Base-by-base conservation (phyloP, 2,329 filamentous ascomycete species). In the Penicillium rolfsii region DNA sequence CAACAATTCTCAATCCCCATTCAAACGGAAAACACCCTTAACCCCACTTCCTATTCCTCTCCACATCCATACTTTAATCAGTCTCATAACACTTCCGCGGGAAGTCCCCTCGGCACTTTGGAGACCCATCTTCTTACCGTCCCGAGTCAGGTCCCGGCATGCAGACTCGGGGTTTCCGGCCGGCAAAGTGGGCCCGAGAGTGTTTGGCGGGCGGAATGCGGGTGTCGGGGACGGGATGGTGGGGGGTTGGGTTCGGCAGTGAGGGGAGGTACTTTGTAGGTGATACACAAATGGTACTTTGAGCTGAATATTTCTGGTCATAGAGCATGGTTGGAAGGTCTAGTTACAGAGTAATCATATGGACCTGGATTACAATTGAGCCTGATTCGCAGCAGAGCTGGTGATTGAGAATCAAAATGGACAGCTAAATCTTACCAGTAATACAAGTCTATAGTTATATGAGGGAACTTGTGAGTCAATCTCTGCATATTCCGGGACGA, bases 81-180 rank as follows among this genome's bases (percentile, higher is more conserved):
- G 7, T 3, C 28, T 35, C 50, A 28, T 28, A 24, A 30, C 22
- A 26, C 38, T 22, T 58, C 61, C 63, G 46, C 64, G 64, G 63
- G 60, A 64, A 64, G 45, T 26, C 12, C 11, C 41, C 6, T 59
- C 59, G 66, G 61, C 63, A 67, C 52, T 48, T 55, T 56, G 49
- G 36, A 38, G 22, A 30, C 24, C 40, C 14, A 22, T 5, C 45
- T 35, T 35, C 4, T n/a, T n/a, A 24, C 57, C 4, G 41, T 46
- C 19, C 48, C 60, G 57, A 56, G 6, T 3, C 26, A 46, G 6
- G 16, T 14, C 14, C 57, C 63, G 64, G 61, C 62, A 63, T 58
- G 30, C 19, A 26, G 49, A 8, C 14, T 67, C 64, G 64, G 66
- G 11, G 40, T 43, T 52, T 48, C 62, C 58, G 55, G 45, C 50